Conservation (phyloP, 176 grass and related monocot species). For the Luzula sylvatica region DNA sequence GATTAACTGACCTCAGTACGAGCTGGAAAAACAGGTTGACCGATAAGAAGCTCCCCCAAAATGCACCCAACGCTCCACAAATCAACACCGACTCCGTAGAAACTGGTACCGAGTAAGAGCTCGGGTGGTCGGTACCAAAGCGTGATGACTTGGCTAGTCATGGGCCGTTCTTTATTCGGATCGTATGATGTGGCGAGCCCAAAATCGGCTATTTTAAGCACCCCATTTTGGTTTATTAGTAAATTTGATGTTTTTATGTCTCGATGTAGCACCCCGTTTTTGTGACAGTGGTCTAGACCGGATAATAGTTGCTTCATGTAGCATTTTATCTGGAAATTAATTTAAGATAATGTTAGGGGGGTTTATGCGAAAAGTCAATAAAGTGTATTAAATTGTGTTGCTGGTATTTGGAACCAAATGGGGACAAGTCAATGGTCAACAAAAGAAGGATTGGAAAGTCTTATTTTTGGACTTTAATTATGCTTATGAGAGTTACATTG, state of each 20-base stretch:
- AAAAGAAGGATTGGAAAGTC: not conserved
- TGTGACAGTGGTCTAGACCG: constrained; percentile 83
- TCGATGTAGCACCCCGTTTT: constrained; percentile 64
- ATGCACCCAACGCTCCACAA: constrained; percentile 96
- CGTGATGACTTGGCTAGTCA: constrained; percentile 84
- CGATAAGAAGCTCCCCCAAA: constrained; percentile 69
- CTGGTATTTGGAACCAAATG: not conserved
- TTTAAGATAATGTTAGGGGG: too few relatives aligned
- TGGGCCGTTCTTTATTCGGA: constrained; percentile 31
- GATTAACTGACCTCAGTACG: constrained; percentile 65
- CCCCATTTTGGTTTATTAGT: constrained; percentile 56
- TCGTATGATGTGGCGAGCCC: constrained; percentile 68
- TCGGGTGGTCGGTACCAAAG: constrained; percentile 98
- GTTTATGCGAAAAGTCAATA: too few relatives aligned
- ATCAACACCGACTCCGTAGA: constrained; percentile 74
- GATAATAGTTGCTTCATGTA: constrained; percentile 81
- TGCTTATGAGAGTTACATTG: not conserved
- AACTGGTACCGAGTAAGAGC: constrained; percentile 73
- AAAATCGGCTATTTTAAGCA: constrained; percentile 96
- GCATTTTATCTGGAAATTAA: constrained; percentile 32
- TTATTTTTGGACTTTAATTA: constrained; percentile 1
- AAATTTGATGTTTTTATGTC: constrained; percentile 96
- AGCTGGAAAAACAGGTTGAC: constrained; percentile 58
- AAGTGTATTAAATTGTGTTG: not conserved
- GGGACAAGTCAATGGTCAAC: constrained; percentile 2